A percentile compares a stretch with the other conserved stretches of the same genome.
Evolutionary conservation across 352 stramenopile species (phyloP).

Genomic region (Phytophthora parvispora): DNA sequence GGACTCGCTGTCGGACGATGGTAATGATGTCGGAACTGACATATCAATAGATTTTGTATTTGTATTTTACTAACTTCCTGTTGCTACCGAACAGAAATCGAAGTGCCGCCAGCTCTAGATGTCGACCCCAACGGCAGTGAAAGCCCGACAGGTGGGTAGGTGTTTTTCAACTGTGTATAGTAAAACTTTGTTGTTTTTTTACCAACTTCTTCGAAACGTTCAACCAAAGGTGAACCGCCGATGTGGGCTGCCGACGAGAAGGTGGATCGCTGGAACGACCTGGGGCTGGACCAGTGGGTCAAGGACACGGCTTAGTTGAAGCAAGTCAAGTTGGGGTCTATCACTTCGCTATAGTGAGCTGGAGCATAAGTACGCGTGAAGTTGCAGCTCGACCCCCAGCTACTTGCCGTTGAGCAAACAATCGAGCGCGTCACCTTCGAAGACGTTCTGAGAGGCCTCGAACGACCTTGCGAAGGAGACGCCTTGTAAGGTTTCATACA

Average conservation of each 20-base stretch:
- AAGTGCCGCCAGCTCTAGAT: slow-evolving; percentile 66
- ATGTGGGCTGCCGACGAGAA: slow-evolving; percentile 65
- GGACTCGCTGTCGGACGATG: slow-evolving; percentile 85
- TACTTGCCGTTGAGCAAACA: slow-evolving; percentile 54
- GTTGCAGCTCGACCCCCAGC: not conserved
- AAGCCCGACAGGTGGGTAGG: slow-evolving; percentile 54
- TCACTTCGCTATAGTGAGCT: not conserved
- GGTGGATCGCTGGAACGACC: slow-evolving; percentile 83
- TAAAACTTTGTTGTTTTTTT: not conserved
- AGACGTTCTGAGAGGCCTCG: slow-evolving; percentile 45
- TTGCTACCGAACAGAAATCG: slow-evolving; percentile 61
- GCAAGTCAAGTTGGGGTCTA: not conserved
- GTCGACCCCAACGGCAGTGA: slow-evolving; percentile 69
- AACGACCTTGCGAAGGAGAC: slow-evolving; percentile 42
- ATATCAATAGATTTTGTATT: not conserved
- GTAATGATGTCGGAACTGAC: slow-evolving; percentile 38
- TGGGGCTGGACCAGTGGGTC: slow-evolving; percentile 77
- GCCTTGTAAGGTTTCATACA: slow-evolving; percentile 53
- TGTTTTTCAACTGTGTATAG: not conserved
- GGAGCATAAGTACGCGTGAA: not conserved
- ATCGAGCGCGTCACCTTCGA: slow-evolving; percentile 72
- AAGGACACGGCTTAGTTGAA: slow-evolving; percentile 43
- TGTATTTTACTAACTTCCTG: not conserved
- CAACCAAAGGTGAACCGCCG: slow-evolving; percentile 54
- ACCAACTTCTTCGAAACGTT: not conserved